phyloP scores from a whole-genome alignment of 371 early-diverging fungal species.

The Syncephalastrum contaminatum region DNA sequence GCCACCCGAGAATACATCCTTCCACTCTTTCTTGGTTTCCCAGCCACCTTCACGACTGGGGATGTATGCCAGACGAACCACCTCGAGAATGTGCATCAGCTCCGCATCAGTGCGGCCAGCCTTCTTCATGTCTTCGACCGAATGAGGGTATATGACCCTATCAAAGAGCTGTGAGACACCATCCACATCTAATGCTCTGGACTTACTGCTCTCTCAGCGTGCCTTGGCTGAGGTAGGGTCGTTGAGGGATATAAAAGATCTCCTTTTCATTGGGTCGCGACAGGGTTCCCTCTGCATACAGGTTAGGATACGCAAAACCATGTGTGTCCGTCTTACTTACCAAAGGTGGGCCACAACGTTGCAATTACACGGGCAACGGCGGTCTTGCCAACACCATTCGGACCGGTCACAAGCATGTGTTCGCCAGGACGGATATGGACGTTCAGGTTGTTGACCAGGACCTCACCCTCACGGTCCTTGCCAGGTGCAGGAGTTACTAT shows the following conservation, averaged over 20 bases:
- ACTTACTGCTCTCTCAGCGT: constrained; percentile 81
- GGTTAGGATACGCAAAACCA: not conserved
- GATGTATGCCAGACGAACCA: constrained; percentile 73
- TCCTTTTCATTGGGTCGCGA: constrained; percentile 63
- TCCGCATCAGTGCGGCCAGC: constrained; percentile 79
- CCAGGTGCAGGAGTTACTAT: constrained; percentile 70
- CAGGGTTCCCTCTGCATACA: constrained; percentile 55
- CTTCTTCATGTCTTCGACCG: constrained; percentile 70
- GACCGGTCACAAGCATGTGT: constrained; percentile 73
- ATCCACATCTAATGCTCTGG: not conserved
- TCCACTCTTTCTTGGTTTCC: constrained; percentile 89
- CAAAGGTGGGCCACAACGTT: constrained; percentile 87
- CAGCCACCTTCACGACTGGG: constrained; percentile 87
- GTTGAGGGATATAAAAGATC: constrained; percentile 88
- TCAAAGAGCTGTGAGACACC: not conserved
- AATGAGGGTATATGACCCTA: constrained; percentile 86
- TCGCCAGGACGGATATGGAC: constrained; percentile 66
- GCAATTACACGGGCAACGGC: constrained; percentile 80
- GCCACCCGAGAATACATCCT: constrained; percentile 87
- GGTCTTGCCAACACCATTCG: constrained; percentile 84
- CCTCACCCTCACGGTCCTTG: constrained; percentile 60
- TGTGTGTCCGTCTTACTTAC: constrained; percentile 21
- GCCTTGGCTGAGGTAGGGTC: constrained; percentile 86
- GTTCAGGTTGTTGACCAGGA: constrained; percentile 58
- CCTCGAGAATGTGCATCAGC: constrained; percentile 65